phyloP scores from a whole-genome alignment of 805 yeast genomes.

The Millerago galiae region DNA sequence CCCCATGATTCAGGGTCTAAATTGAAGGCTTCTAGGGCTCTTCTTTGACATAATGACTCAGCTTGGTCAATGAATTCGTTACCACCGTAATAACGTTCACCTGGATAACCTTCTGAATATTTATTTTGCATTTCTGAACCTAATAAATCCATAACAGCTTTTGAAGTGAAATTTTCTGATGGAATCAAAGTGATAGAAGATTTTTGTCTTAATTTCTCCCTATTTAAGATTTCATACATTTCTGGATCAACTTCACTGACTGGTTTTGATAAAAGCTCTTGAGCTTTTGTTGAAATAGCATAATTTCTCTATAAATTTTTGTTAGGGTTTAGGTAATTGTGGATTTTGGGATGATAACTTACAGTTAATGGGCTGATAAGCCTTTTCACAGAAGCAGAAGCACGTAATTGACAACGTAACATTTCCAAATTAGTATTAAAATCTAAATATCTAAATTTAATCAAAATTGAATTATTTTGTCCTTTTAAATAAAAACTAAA shows the following conservation, averaged over 20 bases:
- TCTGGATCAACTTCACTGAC: constrained; percentile 65
- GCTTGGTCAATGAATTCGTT: constrained; percentile 94
- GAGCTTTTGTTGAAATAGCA: constrained; percentile 9
- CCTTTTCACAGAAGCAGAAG: constrained; percentile 3
- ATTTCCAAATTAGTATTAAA: not conserved
- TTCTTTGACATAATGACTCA: constrained; percentile 85
- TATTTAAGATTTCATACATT: constrained; percentile 62
- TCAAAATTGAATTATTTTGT: not conserved
- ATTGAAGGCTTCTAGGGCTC: constrained; percentile 88
- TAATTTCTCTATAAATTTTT: constrained; percentile 5
- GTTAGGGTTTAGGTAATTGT: not conserved
- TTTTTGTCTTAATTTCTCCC: constrained; percentile 87
- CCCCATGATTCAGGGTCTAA: constrained; percentile 88
- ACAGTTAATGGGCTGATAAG: constrained; percentile 1
- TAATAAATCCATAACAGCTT: constrained; percentile 90
- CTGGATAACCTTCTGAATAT: constrained; percentile 99
- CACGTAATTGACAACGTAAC: constrained; percentile 6
- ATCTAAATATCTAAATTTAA: not conserved
- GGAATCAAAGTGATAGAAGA: constrained; percentile 93
- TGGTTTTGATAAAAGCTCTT: constrained; percentile 8
- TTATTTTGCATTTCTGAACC: constrained; percentile 98
- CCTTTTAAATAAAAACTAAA: not conserved
- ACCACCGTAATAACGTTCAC: constrained; percentile 98
- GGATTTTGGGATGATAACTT: not conserved
- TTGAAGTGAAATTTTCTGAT: constrained; percentile 94